phyloP scores from a whole-genome alignment of 2,329 filamentous ascomycete genomes.

The Geosmithia flava region DNA sequence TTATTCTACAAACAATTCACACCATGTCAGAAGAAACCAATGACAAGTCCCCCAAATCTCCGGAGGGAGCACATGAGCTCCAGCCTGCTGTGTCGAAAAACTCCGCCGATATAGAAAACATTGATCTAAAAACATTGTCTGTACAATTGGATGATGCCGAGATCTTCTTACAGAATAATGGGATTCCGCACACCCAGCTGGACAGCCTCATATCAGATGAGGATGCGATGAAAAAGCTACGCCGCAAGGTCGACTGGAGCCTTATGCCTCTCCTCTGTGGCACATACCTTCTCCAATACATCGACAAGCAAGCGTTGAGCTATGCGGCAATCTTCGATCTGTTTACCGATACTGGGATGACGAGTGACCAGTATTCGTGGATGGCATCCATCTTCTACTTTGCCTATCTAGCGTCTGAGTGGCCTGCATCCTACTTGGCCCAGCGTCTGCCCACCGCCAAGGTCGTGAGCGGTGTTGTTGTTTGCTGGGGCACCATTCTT shows the following conservation, averaged over 20 bases:
- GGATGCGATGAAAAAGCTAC: slow-evolving; percentile 12
- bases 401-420: slow-evolving; percentile 8
- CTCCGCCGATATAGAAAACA: neutral
- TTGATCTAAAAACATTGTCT: slow-evolving; percentile 2
- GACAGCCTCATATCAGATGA: slow-evolving; percentile 30
- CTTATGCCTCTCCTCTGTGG: slow-evolving; percentile 34
- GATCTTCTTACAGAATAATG: slow-evolving; percentile 3
- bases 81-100: neutral
- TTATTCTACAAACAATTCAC: neutral
- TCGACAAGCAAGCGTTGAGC: slow-evolving; percentile 37
- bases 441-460: slow-evolving; percentile 16
- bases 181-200: slow-evolving; percentile 12
- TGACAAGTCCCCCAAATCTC: neutral
- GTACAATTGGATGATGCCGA: slow-evolving; percentile 4
- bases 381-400: slow-evolving; percentile 11
- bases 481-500: slow-evolving; percentile 19
- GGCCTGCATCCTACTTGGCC: slow-evolving; percentile 10
- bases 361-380: slow-evolving; percentile 11
- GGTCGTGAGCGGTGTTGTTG: slow-evolving; percentile 13
- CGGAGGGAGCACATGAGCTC: neutral
- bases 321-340: slow-evolving; percentile 34
- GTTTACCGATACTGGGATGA: slow-evolving; percentile 11
- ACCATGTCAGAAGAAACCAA: neutral
- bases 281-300: slow-evolving; percentile 35
- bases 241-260: slow-evolving; percentile 32